phyloP scores from a whole-genome alignment of 805 yeast species.

The Wickerhamomyces tratensis region DNA sequence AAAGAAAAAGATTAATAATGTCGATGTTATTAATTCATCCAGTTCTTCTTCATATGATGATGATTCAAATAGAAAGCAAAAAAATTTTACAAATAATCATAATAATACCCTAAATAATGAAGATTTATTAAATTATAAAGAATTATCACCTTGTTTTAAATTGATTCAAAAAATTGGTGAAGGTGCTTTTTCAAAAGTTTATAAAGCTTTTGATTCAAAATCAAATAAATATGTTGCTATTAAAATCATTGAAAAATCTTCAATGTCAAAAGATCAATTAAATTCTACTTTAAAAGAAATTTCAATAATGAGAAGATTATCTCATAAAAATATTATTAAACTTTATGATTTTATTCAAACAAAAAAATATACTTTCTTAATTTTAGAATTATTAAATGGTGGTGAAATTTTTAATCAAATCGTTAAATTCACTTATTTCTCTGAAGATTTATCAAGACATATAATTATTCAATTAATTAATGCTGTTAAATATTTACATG shows the following conservation, averaged over 20 bases:
- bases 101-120: no score
- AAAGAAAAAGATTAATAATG: no score
- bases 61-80: no score
- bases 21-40: no score
- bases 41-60: no score
- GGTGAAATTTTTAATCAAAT: slow-evolving; percentile 70
- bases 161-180: slow-evolving; percentile 55
- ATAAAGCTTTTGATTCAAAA: slow-evolving; percentile 37
- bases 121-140: slow-evolving; percentile 4
- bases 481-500: slow-evolving; percentile 62
- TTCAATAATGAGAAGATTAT: slow-evolving; percentile 57
- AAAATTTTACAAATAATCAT: no score
- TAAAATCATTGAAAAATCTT: slow-evolving; percentile 57
- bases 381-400: slow-evolving; percentile 67
- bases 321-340: slow-evolving; percentile 54
- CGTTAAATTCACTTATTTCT: slow-evolving; percentile 55
- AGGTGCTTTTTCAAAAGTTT: slow-evolving; percentile 76
- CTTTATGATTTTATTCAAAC: slow-evolving; percentile 61
- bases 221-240: slow-evolving; percentile 30
- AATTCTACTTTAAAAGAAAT: slow-evolving; percentile 76
- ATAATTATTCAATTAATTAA: slow-evolving; percentile 53
- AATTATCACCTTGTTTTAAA: slow-evolving; percentile 22
- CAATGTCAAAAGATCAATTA: slow-evolving; percentile 50
- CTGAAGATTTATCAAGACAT: slow-evolving; percentile 57
- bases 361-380: slow-evolving; percentile 49